Conservation (phyloP, 257 asterid species). For the Mitragyna speciosa region DNA sequence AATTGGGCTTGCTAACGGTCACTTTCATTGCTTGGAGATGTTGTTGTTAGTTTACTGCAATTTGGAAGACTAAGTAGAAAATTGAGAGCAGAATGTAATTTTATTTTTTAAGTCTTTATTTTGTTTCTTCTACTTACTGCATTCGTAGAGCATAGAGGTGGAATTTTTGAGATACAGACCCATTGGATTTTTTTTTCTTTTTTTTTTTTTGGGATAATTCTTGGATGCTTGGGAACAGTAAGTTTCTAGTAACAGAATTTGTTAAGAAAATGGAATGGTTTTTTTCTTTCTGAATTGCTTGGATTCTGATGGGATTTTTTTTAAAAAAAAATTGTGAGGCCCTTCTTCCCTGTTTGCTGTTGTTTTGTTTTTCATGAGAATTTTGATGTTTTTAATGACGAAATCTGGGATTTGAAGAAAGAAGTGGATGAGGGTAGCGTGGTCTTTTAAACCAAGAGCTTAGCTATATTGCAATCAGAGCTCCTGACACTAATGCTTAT, state of each 20-base stretch:
- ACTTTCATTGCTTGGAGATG: slow-evolving; percentile 9
- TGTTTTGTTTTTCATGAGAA: slow-evolving; percentile 9
- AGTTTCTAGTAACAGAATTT: not conserved
- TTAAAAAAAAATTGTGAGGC: no score
- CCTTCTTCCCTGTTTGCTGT: not conserved
- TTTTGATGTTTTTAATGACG: slow-evolving; percentile 2
- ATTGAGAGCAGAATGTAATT: not conserved
- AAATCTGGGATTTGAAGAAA: slow-evolving; percentile 16
- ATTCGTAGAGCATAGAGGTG: not conserved
- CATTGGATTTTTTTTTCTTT: not conserved
- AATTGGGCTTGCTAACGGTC: slow-evolving; percentile 16
- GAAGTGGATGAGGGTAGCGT: slow-evolving; percentile 38
- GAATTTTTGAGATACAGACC: not conserved
- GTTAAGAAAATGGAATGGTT: not conserved
- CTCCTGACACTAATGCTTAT: slow-evolving; percentile 38
- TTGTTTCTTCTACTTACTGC: not conserved
- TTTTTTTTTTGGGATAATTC: not conserved
- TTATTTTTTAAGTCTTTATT: not conserved
- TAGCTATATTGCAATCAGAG: slow-evolving; percentile 30
- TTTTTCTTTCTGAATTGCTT: not conserved
- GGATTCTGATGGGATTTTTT: not conserved
- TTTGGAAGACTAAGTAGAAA: not conserved
- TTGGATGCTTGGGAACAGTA: slow-evolving; percentile 5
- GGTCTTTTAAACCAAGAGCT: slow-evolving; percentile 38
- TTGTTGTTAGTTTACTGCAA: not conserved